Evolutionary conservation across 257 asterid genomes (phyloP).

Genomic region (Solanum sejunctum): DNA sequence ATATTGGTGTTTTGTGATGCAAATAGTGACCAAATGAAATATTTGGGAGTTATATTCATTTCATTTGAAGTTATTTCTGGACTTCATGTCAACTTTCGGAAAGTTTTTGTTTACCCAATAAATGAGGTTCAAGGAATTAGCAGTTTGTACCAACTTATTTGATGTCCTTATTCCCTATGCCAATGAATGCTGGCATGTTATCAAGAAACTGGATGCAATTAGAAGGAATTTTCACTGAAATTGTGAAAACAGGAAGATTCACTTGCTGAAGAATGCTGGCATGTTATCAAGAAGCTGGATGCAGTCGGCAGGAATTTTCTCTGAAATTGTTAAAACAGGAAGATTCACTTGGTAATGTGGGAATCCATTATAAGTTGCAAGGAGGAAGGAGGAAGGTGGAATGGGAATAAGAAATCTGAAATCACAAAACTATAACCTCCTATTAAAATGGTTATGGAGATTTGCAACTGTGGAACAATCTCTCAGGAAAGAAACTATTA

Average conservation of each 20-base stretch:
- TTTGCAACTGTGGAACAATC: background rate
- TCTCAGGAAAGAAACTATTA: background rate
- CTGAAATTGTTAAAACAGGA: background rate
- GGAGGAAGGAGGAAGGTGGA: background rate
- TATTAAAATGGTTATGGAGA: background rate
- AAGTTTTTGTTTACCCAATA: background rate
- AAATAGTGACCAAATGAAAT: background rate
- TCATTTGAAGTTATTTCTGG: background rate
- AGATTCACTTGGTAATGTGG: background rate
- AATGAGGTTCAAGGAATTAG: background rate
- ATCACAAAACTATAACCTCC: background rate
- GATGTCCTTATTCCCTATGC: background rate
- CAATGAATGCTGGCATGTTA: background rate
- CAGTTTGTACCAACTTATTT: background rate
- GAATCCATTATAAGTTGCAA: background rate
- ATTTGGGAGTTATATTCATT: background rate
- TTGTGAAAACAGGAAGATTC: background rate
- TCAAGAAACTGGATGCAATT: background rate
- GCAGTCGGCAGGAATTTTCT: background rate
- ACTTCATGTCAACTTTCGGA: background rate
- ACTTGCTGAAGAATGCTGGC: background rate
- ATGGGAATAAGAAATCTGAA: background rate
- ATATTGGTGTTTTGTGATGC: background rate
- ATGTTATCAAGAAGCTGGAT: background rate
- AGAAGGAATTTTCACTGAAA: background rate